A percentile compares a stretch with the other conserved stretches of the same genome.
Evolutionary conservation across 179 eudicot genomes (phyloP).

Genomic region (Beta corolliflora): DNA sequence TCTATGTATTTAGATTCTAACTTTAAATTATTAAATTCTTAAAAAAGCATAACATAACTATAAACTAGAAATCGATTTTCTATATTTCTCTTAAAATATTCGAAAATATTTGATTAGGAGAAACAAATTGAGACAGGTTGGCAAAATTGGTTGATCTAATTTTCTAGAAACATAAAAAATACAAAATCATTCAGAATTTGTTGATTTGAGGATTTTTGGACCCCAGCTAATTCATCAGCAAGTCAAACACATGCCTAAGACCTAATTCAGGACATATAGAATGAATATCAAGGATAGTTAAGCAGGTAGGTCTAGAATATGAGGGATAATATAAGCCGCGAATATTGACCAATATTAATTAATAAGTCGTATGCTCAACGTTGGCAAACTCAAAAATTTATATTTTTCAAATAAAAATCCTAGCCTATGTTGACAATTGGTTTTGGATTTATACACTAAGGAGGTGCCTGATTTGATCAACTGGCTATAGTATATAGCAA

Average conservation of each 20-base stretch:
- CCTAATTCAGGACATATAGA: slow-evolving; percentile 8
- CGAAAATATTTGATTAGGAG: too few species aligned
- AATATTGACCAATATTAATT: slow-evolving; percentile 27
- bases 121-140: too few species aligned
- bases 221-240: background rate
- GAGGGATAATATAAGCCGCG: slow-evolving; percentile 21
- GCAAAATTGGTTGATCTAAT: too few species aligned
- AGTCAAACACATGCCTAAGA: slow-evolving; percentile 34
- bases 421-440: background rate
- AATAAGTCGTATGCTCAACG: slow-evolving; percentile 13
- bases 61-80: too few species aligned
- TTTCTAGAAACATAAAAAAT: too few species aligned
- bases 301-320: slow-evolving; percentile 11
- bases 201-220: background rate
- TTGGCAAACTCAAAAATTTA: slow-evolving; percentile 20
- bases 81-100: too few species aligned
- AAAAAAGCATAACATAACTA: too few species aligned
- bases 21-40: too few species aligned
- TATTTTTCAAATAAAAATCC: too few species aligned
- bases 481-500: background rate
- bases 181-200: background rate
- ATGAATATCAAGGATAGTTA: slow-evolving; percentile 12
- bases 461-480: background rate
- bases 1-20: too few species aligned
- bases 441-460: background rate